Base-by-base conservation (phyloP, 2,329 filamentous ascomycete species). In the Fusarium ramigenum region DNA sequence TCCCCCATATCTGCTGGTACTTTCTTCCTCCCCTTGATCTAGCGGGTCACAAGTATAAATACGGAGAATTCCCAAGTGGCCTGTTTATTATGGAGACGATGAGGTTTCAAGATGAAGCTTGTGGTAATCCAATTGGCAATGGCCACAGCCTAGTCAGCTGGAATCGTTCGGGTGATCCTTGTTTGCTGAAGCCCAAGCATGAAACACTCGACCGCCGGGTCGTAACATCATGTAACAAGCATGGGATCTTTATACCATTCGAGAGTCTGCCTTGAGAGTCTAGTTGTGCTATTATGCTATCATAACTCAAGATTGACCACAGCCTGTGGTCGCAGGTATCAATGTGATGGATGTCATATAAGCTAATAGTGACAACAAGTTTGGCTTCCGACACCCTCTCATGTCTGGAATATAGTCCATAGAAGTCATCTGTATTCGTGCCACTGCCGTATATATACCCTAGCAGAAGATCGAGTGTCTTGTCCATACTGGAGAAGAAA, bases 71-170 rank as follows among this genome's bases (percentile, higher is more conserved):
- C 66, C 32, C 65, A 63, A 66, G 25, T 60, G 62, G 46, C 61
- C 49, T 74, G 75, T 72, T 75, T 74, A 75, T 74, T 70, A 56
- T 66, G 63, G 70, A 64, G 69, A 47, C 60, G 34, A 16, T 46
- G 21, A 44, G 56, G 47, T 53, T 56, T 56, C 54, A 46, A 69
- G 63, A 75, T 61, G 60, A 50, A 66, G 49, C 47, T 63, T 62
- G 62, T 52, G 42, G 43, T 53, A 36, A 67, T 63, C 50, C 28
- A 30, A 28, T 28, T 28, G 28, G 28, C 28, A 28, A 34, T 42
- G 34, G 42, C 43, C 25, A 50, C 54, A 52, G 21, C 42, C 56
- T 44, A 58, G 47, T 18, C n/a, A 52, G 47, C 47, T 58, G 61
- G 66, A 70, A 70, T 54, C 23, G 46, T 56, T 23, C 19, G n/a